Evolutionary conservation across 2,329 filamentous ascomycete genomes (phyloP).

Genomic region (Lecanicillium sp.): DNA sequence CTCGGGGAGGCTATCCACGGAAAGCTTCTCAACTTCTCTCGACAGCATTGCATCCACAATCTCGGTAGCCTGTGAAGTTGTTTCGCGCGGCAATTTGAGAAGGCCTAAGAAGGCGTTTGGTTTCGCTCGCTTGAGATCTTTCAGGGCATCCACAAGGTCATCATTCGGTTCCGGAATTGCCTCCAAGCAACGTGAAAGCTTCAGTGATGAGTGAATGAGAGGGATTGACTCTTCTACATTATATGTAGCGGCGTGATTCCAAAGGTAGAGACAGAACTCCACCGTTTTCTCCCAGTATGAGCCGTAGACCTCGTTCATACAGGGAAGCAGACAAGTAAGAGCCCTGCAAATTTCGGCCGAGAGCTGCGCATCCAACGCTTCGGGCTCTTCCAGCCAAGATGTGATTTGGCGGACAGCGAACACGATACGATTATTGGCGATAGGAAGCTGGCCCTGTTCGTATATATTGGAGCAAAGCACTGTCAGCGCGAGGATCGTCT

Average conservation of each 20-base stretch:
- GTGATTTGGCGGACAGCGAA: constrained; percentile 77
- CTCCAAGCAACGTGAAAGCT: constrained; percentile 58
- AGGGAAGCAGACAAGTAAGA: constrained; percentile 57
- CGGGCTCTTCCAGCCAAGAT: constrained; percentile 54
- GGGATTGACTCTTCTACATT: constrained; percentile 44
- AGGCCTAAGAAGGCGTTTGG: constrained; percentile 54
- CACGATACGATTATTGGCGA: constrained; percentile 62
- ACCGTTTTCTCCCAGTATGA: constrained; percentile 71
- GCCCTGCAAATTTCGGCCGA: constrained; percentile 46
- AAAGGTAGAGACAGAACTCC: constrained; percentile 49
- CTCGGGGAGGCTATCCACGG: constrained; percentile 54
- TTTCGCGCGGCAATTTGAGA: constrained; percentile 44
- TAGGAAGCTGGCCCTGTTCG: constrained; percentile 42
- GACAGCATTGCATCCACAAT: constrained; percentile 71
- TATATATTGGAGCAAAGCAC: constrained; percentile 47
- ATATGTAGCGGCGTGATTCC: constrained; percentile 40
- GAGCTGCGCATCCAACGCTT: constrained; percentile 35
- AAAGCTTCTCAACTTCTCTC: constrained; percentile 58
- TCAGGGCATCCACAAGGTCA: constrained; percentile 70
- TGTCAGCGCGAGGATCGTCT: constrained; percentile 44
- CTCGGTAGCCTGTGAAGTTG: constrained; percentile 55
- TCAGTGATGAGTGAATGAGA: constrained; percentile 64
- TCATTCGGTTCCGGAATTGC: constrained; percentile 70
- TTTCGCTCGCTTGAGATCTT: constrained; percentile 48
- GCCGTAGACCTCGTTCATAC: constrained; percentile 76